Evolutionary conservation across 2,329 filamentous ascomycete species (phyloP).

Genomic region (Stachybotrys chartarum): DNA sequence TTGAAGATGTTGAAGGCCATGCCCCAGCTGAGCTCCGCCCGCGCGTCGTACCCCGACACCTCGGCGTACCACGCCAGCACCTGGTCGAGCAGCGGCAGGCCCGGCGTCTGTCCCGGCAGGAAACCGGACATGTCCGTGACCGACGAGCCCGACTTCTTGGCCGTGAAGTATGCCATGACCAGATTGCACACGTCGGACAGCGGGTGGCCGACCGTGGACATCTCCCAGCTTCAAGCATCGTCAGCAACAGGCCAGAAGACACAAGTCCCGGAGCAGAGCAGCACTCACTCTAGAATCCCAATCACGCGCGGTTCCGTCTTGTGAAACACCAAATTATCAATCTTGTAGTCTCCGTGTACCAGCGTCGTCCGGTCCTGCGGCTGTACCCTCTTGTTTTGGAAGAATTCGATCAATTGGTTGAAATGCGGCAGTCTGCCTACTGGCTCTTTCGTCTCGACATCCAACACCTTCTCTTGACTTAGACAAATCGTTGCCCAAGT

Average conservation of each 20-base stretch:
- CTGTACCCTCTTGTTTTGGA: constrained; percentile 60
- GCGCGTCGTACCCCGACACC: constrained; percentile 63
- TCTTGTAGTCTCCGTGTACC: constrained; percentile 96
- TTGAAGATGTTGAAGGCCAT: constrained; percentile 57
- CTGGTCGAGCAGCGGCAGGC: constrained; percentile 43
- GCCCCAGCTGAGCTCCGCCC: constrained; percentile 52
- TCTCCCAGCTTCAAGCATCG: constrained; percentile 66
- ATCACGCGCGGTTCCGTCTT: constrained; percentile 82
- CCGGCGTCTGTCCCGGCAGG: constrained; percentile 54
- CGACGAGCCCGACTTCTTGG: constrained; percentile 14
- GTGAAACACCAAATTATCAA: constrained; percentile 85
- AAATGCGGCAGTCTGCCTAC: constrained; percentile 84
- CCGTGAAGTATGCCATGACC: constrained; percentile 32
- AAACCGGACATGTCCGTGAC: constrained; percentile 41
- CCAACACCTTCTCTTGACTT: constrained; percentile 67
- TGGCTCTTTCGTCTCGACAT: constrained; percentile 66
- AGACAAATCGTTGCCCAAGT: constrained; percentile 76
- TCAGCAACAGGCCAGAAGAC: neutral
- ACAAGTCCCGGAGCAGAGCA: neutral
- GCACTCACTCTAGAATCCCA: constrained; percentile 73
- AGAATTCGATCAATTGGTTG: constrained; percentile 72
- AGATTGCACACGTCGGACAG: constrained; percentile 87
- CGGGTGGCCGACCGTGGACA: constrained; percentile 96
- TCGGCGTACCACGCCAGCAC: constrained; percentile 34
- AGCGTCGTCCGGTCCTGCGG: constrained; percentile 72